Evolutionary conservation across 257 asterid species (phyloP).

Genomic region (Nicotiana tabacum): DNA sequence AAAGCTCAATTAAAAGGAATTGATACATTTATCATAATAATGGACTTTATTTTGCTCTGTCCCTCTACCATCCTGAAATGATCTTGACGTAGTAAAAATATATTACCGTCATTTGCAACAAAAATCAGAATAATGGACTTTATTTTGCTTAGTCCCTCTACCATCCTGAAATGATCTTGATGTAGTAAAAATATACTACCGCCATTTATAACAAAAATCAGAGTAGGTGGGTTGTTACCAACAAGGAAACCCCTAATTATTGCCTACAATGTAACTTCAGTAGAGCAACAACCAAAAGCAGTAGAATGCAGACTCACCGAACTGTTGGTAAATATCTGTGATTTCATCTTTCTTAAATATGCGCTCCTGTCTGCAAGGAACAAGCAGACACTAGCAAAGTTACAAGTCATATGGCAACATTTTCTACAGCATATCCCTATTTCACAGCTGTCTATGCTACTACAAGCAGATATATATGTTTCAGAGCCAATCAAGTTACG

Average conservation of each 20-base stretch:
- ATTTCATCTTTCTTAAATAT: conserved; percentile 69
- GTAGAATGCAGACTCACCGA: conserved; percentile 61
- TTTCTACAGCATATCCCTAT: not conserved
- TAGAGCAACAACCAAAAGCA: conserved; percentile 4
- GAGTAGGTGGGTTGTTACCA: not conserved
- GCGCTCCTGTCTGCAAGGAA: conserved; percentile 52
- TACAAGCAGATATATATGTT: not conserved
- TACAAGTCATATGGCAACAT: conserved; percentile 7
- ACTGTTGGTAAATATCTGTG: conserved; percentile 88
- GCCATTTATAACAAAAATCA: not conserved
- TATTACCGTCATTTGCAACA: not conserved
- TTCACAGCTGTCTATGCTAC: not conserved
- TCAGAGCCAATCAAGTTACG: not conserved
- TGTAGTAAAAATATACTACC: not conserved
- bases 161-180: not conserved
- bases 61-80: not conserved
- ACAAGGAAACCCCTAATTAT: not conserved
- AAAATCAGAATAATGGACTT: not conserved
- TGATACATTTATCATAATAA: not conserved
- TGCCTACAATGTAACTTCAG: not conserved
- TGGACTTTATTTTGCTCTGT: not conserved
- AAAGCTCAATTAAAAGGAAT: not conserved
- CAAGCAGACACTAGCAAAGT: not conserved
- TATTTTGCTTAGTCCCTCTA: not conserved
- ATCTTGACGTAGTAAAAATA: not conserved